Evolutionary conservation across 805 yeast genomes (phyloP), one percentile per base, ranked within the genome.

Genomic region (Wickerhamiella cacticola): DNA sequence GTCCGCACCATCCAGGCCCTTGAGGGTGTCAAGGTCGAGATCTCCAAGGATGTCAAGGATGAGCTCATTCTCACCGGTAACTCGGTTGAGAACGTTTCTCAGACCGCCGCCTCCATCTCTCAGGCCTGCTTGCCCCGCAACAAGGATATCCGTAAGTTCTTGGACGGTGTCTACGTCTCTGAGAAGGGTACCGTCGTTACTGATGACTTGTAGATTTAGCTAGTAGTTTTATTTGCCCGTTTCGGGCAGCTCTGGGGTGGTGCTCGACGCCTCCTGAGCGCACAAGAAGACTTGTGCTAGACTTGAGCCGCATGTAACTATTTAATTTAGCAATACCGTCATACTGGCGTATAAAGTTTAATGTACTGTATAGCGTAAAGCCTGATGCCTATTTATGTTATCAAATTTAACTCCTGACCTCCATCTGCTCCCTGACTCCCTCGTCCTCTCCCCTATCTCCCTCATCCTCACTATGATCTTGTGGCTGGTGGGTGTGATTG

Each of bases 61-160:
- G 98, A 92, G 79, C 76, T 92, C 64, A 71, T 83, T 60, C 76
- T 92, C 63, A 68, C 78, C 58, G 98, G 98, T 75, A 88, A 86
- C 89, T 89, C 96, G 55, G 77, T 86, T 63, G 96, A 89, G 76
- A 84, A 79, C 67, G 98, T 89, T 61, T 92, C 97, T 58, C 98
- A 89, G 76, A 83, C 87, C 68, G 92, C 95, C 72, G 98, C 98
- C 66, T 96, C 87, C 69, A 78, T 92, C 65, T 96, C 89, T 75
- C 97, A 89, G 78, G 79, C 79, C 72, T 87, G 96, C 79, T 80
- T 94, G 72, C 97, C 87, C 69, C 84, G 95, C 80, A 89, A 89
- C 92, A 92, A 92, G 89, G 98, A 89, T 92, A 89, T 92, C 88
- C 85, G 98, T 77, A 89, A 89, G 80, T 89, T 89, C 81, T 83